phyloP scores from a whole-genome alignment of 495 filamentous ascomycete species.

The Peziza echinospora region DNA sequence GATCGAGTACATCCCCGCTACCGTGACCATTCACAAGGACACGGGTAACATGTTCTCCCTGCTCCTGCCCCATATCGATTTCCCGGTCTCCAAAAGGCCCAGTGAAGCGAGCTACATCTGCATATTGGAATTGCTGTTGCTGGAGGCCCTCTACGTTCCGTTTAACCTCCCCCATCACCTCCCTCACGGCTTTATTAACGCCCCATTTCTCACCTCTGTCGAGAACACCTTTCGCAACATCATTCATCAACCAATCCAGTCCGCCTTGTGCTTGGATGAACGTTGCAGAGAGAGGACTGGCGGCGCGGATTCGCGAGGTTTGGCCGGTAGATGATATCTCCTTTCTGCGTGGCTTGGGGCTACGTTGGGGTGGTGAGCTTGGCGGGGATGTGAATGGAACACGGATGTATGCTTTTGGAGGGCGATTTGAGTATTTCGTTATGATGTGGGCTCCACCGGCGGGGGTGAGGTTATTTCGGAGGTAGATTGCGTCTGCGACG shows the following conservation, averaged over 20 bases:
- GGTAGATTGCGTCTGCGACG: conserved; percentile 69
- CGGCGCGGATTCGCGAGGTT: not conserved
- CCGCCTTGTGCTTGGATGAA: not conserved
- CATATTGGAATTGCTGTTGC: too few species aligned
- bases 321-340: not conserved
- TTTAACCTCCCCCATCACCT: not conserved
- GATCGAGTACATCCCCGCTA: too few species aligned
- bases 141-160: too few species aligned
- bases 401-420: conserved; percentile 26
- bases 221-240: not conserved
- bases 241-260: not conserved
- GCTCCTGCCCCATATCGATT: too few species aligned
- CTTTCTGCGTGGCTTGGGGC: conserved; percentile 5
- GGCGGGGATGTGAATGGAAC: conserved; percentile 20
- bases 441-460: conserved; percentile 56
- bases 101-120: too few species aligned
- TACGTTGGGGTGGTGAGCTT: conserved; percentile 20
- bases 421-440: conserved; percentile 55
- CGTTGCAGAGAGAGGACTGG: not conserved
- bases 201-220: not conserved
- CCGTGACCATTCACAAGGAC: too few species aligned
- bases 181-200: not conserved
- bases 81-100: too few species aligned
- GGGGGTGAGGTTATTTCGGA: conserved; percentile 51
- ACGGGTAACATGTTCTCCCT: too few species aligned